Evolutionary conservation across 192 early-diverging fungal genomes (phyloP), one percentile per base, ranked within the genome.

Genomic region (Fimicolochytrium jonesii): DNA sequence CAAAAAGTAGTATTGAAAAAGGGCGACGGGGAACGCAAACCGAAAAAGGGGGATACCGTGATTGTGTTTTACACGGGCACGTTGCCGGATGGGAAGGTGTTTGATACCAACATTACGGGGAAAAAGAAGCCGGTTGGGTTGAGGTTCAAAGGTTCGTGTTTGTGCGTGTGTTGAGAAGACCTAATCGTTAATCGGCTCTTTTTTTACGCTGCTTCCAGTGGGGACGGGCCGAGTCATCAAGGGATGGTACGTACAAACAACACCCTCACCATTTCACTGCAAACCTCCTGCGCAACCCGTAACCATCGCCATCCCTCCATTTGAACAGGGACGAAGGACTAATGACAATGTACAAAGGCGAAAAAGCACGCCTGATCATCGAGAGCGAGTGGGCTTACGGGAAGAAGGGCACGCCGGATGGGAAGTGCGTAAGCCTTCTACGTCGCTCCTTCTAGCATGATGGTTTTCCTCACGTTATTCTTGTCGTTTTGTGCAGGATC

Each of bases 31-130:
- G 49, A 53, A 15, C 66, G 77, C 18, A 59, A 59, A 22, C 86
- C 86, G 22, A 68, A 50, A 29, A 89, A 88, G 76, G 89, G 89
- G 49, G 86, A 88, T 68, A 80, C 75, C 20, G 88, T 88, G 42
- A 73, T 61, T 18, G 72, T 50, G 22, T 64, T 76, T 43, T 90
- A 90, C 69, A 88, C 87, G 6, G 89, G 89, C 9, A 73, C 56
- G 59, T 73, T 90, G 61, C 79, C 84, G 47, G 77, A 89, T 58
- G 89, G 89, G 34, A 73, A 60, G 36, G 80, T 71, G 23, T 73
- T 87, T 13, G 89, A 89, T 60, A 87, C 89, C 62, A 78, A 77
- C 36, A 90, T 89, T 66, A 72, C 74, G 20, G 75, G 74, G 37
- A 77, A 83, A 64, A 89, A 87, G 80, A 80, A 84, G 59, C 70